A percentile compares a stretch with the other conserved stretches of the same genome.
phyloP scores from a whole-genome alignment of 176 grass and related monocot genomes.

The Carex parvula region DNA sequence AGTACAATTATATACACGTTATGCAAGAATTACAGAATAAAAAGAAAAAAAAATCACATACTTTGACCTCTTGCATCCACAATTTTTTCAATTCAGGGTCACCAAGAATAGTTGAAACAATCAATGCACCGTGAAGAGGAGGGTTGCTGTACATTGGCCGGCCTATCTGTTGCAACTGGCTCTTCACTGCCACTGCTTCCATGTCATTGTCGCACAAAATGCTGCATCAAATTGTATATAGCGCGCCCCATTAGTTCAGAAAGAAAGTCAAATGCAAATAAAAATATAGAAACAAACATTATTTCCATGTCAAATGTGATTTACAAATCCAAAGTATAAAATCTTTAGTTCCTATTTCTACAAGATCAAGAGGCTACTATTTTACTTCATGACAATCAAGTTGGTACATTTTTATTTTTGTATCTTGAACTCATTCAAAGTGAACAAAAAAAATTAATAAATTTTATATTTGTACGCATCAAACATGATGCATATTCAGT shows the following conservation, averaged over 20 bases:
- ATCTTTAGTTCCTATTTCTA: background rate
- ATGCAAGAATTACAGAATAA: background rate
- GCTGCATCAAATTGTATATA: slow-evolving; percentile 39
- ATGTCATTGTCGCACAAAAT: slow-evolving; percentile 93
- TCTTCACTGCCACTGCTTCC: slow-evolving; percentile 86
- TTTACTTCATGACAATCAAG: background rate
- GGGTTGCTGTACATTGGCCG: slow-evolving; percentile 99
- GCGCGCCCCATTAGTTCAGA: background rate
- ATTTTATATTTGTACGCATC: background rate
- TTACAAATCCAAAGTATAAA: background rate
- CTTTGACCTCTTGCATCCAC: slow-evolving; percentile 94
- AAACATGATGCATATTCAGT: background rate
- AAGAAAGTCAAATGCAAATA: background rate
- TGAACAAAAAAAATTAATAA: background rate
- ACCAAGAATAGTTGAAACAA: slow-evolving; percentile 87
- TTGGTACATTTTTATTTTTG: background rate
- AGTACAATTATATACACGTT: background rate
- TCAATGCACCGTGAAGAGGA: slow-evolving; percentile 76
- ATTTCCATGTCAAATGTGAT: background rate
- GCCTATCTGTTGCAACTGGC: slow-evolving; percentile 89
- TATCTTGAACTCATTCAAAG: background rate
- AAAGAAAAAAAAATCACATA: slow-evolving; percentile 28
- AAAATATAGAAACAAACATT: background rate
- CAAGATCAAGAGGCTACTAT: background rate
- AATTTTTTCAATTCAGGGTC: slow-evolving; percentile 84